phyloP scores from a whole-genome alignment of 2,329 filamentous ascomycete species.

The Neoarthrinium moseri region DNA sequence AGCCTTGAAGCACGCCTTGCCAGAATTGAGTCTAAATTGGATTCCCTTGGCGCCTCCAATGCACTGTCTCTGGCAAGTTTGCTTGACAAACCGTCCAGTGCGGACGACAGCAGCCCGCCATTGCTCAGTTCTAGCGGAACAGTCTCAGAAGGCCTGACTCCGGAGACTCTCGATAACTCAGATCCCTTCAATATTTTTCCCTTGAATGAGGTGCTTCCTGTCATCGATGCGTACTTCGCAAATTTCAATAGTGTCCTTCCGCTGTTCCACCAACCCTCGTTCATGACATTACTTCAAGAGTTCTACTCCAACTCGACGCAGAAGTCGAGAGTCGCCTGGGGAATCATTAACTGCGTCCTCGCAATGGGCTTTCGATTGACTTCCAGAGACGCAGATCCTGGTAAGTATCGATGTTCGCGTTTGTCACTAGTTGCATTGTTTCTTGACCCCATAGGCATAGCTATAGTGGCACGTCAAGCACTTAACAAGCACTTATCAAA shows the following conservation, averaged over 20 bases:
- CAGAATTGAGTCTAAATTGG: slow-evolving; percentile 26
- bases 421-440: too few species aligned
- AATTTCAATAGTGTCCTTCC: slow-evolving; percentile 32
- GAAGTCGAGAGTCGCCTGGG: slow-evolving; percentile 30
- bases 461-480: too few species aligned
- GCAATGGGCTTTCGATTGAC: slow-evolving; percentile 33
- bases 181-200: slow-evolving; percentile 22
- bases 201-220: slow-evolving; percentile 31
- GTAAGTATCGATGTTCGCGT: background rate
- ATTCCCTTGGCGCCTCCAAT: slow-evolving; percentile 14
- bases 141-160: background rate
- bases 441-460: too few species aligned
- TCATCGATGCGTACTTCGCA: slow-evolving; percentile 36
- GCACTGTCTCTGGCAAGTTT: slow-evolving; percentile 2
- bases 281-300: slow-evolving; percentile 32
- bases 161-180: background rate
- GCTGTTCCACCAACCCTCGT: slow-evolving; percentile 34
- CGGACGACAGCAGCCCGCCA: background rate
- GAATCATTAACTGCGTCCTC: slow-evolving; percentile 37
- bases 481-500: too few species aligned
- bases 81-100: background rate
- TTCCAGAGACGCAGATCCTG: slow-evolving; percentile 14
- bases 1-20: slow-evolving; percentile 22
- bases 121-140: background rate
- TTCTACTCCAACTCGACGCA: slow-evolving; percentile 30